Base-by-base conservation (phyloP, 257 asterid species). In the Asclepias syriaca region DNA sequence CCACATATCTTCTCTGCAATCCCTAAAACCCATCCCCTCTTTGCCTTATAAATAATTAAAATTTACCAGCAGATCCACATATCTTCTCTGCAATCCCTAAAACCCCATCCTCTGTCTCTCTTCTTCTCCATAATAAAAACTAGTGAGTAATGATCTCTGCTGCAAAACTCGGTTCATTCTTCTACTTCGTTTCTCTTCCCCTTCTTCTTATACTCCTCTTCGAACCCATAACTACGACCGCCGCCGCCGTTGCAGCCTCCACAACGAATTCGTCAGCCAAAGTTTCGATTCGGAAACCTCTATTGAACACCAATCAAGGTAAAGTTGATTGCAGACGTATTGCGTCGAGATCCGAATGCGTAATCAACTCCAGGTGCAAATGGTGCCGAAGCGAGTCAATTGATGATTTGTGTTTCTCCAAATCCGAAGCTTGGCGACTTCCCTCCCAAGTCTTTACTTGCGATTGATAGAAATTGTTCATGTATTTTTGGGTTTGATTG, bases 381-480 rank as follows among this genome's bases (percentile, higher is more conserved):
- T 83, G 86, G 86, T 83, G 86, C 75, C 72, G 50, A 18, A 83
- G 86, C 49, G 67, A 77, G 13, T 76, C 75, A 39, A 59, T 83
- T 22, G 84, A 83, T 55, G 84, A 83, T 60, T 53, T 60, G 4
- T 83, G 86, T 72, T 83, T 83, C 78, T 69, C 77, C 76, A 77
- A 72, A 40, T 48, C 75, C 49, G 86, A 83, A 69, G 86, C 86
- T 71, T 67, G 69, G 77, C 79, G 82, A 29, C 66, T 83, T 71
- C 84, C 84, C 46, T 74, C 82, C 39, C 82, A 83, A 70, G 73
- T 83, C 79, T 83, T 77, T 70, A 27, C 49, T 27, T 83, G 84
- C 45, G 61, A 80, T 74, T 75, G 45, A 49, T 63, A 4, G 16
- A 29, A 13, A 61, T 15, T 21, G 34, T 29, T 8, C 12, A 8